A percentile compares a stretch with the other conserved stretches of the same genome.
Evolutionary conservation across 371 early-diverging fungal species (phyloP).

Genomic region (Mortierella sp.): DNA sequence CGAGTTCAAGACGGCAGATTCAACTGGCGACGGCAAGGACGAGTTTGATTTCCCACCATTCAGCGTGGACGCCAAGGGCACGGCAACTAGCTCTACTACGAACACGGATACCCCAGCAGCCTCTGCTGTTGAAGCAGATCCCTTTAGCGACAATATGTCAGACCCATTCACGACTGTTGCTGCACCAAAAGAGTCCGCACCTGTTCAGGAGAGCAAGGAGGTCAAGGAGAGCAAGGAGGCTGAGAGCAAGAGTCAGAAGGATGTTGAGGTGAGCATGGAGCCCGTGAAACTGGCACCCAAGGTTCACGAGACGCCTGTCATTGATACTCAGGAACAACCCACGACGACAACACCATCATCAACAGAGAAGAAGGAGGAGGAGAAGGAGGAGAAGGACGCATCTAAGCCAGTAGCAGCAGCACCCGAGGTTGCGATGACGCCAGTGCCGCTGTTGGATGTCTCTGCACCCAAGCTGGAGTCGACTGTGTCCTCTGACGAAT

Average conservation of each 20-base stretch:
- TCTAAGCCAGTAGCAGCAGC: background rate
- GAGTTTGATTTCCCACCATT: conserved; percentile 53
- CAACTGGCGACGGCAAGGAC: conserved; percentile 28
- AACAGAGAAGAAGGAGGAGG: background rate
- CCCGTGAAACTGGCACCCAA: conserved; percentile 17
- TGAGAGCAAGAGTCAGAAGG: background rate
- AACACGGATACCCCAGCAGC: conserved; percentile 14
- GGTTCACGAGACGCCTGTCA: conserved; percentile 9
- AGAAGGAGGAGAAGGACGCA: background rate
- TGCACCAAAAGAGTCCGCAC: background rate
- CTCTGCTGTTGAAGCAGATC: conserved; percentile 14
- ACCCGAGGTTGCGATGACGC: conserved; percentile 15
- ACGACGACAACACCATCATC: background rate
- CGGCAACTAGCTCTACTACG: background rate
- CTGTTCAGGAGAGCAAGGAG: background rate
- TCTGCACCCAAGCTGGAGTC: conserved; percentile 11
- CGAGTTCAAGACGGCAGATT: background rate
- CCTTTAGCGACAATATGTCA: conserved; percentile 24
- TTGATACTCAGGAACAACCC: background rate
- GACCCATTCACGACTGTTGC: conserved; percentile 14
- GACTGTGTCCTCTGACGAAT: background rate
- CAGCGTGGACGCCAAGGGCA: conserved; percentile 17
- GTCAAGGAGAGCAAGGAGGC: background rate
- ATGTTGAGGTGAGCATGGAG: background rate
- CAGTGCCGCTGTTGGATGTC: conserved; percentile 19